Evolutionary conservation across 106 monocot genomes (phyloP), one percentile per base, ranked within the genome.

Genomic region (Posidonia australis): DNA sequence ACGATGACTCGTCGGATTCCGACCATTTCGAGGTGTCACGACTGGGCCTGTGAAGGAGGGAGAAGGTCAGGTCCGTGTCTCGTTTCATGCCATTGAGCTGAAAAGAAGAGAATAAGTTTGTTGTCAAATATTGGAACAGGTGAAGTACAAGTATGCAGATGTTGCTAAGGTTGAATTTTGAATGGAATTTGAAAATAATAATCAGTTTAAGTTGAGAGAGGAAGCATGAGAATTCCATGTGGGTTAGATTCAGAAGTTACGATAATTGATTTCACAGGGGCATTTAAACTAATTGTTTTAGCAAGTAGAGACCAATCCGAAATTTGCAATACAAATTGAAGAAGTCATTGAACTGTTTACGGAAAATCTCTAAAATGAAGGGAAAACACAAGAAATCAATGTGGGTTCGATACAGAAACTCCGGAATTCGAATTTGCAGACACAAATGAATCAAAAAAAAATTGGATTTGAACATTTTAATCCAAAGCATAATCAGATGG

Each of bases 61-160:
- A 18, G 71, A 88, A 88, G 51, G 64, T 84, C 21, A 96, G 82
- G 45, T 85, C 80, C 1, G 80, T 77, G 70, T 90, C 87, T 19
- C 74, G 31, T 69, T 75, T 80, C 78, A 90, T 85, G 14, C 90
- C 90, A 58, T 80, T 84, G 11, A 96, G 84, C 96, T 96, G 75
- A 2, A 25, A n/a, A 66, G 51, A 18, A 19, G n/a, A 46, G 25
- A 67, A 4, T 51, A 19, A 21, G 21, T 13, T 5, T 28, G 58
- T 28, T 11, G 41, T 13, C 14, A 47, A 44, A 22, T 67, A 2
- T 54, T 19, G 20, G 43, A 23, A 9, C 44, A 51, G 46, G 14
- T 20, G 41, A 41, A 16, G 62, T 23, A 63, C 46, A 17, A 13
- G 43, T 16, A 13, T 14, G 22, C 20, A 23, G 41, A 23, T 46